Evolutionary conservation across 805 yeast genomes (phyloP).

Genomic region (Candida boleticola): DNA sequence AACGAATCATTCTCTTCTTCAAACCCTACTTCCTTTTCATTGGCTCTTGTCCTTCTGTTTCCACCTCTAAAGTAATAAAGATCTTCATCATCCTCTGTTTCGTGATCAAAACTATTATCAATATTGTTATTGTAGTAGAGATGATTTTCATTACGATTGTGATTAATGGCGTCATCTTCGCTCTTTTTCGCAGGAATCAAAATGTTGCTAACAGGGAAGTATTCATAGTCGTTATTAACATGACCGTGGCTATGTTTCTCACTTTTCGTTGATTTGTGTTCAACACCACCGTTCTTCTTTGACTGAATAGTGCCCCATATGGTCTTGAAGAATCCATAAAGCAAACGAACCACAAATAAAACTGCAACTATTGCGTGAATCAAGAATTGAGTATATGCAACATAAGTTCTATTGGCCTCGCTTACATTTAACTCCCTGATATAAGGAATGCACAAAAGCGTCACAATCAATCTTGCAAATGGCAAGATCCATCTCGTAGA

Average conservation of each 20-base stretch:
- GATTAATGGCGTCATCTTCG: not conserved
- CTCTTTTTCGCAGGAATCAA: not conserved
- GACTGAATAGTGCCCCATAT: not conserved
- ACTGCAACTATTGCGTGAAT: slow-evolving; percentile 37
- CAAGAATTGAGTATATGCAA: slow-evolving; percentile 43
- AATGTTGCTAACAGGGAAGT: not conserved
- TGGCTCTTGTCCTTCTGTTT: not conserved
- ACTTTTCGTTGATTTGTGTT: too few relatives aligned
- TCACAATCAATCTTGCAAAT: slow-evolving; percentile 35
- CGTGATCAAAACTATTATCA: not conserved
- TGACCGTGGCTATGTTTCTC: not conserved
- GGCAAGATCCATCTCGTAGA: slow-evolving; percentile 34
- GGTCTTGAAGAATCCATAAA: slow-evolving; percentile 28
- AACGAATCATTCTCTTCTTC: not conserved
- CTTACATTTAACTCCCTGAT: slow-evolving; percentile 31
- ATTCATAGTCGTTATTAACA: not conserved
- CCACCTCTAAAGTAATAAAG: not conserved
- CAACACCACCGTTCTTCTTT: not conserved
- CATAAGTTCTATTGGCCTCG: slow-evolving; percentile 39
- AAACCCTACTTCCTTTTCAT: not conserved
- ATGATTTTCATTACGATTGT: not conserved
- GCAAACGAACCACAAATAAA: slow-evolving; percentile 26
- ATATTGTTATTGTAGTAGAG: not conserved
- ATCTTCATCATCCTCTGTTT: not conserved
- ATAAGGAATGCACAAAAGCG: slow-evolving; percentile 44